Base-by-base conservation (phyloP, 805 yeast species). In the Maudiozyma barnettii region DNA sequence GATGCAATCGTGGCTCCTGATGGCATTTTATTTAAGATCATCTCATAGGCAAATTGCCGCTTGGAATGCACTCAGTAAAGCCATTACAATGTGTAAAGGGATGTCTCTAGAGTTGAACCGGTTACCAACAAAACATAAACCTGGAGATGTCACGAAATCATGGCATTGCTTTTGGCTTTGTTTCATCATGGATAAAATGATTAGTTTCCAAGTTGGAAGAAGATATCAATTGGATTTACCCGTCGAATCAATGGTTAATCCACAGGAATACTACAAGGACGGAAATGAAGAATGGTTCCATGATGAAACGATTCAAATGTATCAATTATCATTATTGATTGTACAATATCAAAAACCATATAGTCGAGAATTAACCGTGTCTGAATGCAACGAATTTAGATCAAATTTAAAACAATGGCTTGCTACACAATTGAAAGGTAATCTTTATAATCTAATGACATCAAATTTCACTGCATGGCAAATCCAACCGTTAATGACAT, bases 131-230 rank as follows among this genome's bases (percentile, higher is more conserved):
- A 41, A 45, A 3, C 59, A 59, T 38, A 26, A 51, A 37, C 58
- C 40, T 43, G 69, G 51, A 56, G 81, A 77, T 51, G 57, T 54
- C 18, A 48, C 69, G 12, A 78, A 79, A 54, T 72, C 77, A 1
- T 66, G 66, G 53, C 65, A 82, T 43, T 70, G 79, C 1, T 80
- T 76, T 56, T 79, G 81, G 79, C 51, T 72, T 19, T 75, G 74
- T 5, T 80, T 72, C 53, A 69, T 76, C 1, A 65, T 76, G 64
- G 86, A 80, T 54, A 67, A 79, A 49, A 49, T 78, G 14, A 59
- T 77, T 49, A 77, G 76, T 5, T 61, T 78, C 39, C 82, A 77
- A 49, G 67, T 71, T 36, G 84, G 83, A 1, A 62, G 78, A 41
- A 63, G 66, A 42, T 65, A 52, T 63, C 57, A 67, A 64, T 29